Conservation (phyloP, 75 land plant species). For the Adiantum capillusveneris region DNA sequence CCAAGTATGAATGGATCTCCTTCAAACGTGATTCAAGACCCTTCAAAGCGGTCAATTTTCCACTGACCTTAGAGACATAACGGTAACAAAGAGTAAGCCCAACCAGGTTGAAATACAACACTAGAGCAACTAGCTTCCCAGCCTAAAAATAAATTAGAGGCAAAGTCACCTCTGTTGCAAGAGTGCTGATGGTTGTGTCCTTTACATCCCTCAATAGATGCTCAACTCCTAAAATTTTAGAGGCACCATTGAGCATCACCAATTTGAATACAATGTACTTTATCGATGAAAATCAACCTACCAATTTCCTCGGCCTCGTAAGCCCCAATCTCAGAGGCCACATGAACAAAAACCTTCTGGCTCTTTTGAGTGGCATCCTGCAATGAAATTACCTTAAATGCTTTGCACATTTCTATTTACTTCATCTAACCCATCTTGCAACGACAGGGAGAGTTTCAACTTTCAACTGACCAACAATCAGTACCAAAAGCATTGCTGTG, state of each 20-base stretch:
- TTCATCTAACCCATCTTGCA: neutral
- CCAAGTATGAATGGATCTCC: slow-evolving; percentile 81
- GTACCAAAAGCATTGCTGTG: too few relatives aligned
- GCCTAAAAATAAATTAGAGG: neutral
- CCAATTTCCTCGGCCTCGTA: slow-evolving; percentile 99
- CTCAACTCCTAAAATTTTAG: slow-evolving; percentile 62
- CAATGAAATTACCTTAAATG: neutral
- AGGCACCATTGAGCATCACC: neutral
- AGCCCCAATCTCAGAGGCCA: slow-evolving; percentile 94
- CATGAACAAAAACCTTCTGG: slow-evolving; percentile 93
- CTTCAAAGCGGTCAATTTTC: slow-evolving; percentile 82
- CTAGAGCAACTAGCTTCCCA: neutral
- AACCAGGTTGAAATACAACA: too few relatives aligned
- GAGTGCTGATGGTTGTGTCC: slow-evolving; percentile 93
- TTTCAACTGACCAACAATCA: too few relatives aligned
- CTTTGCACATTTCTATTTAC: neutral
- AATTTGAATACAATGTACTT: neutral
- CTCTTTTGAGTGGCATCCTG: slow-evolving; percentile 99
- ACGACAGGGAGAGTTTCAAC: neutral
- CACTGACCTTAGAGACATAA: slow-evolving; percentile 47
- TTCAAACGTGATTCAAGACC: slow-evolving; percentile 79
- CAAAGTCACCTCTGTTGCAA: slow-evolving; percentile 79
- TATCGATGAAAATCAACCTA: slow-evolving; percentile 20
- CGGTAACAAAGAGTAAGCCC: too few relatives aligned
- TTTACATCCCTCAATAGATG: slow-evolving; percentile 95